Evolutionary conservation across 192 early-diverging fungal genomes (phyloP).

Genomic region (Polychytrium aggregatum): DNA sequence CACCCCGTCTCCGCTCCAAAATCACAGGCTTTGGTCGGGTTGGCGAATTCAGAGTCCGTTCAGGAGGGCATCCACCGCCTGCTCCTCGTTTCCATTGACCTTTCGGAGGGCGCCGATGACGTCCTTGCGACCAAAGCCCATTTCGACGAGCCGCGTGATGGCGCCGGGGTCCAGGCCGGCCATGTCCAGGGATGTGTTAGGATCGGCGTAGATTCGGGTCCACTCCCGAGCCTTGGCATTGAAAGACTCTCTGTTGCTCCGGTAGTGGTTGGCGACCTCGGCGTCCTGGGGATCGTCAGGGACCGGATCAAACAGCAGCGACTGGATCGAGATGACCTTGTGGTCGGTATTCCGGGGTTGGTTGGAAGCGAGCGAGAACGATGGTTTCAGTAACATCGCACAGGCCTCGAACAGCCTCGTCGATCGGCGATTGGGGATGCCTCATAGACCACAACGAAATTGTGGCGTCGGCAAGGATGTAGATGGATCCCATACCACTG

Average conservation of each 20-base stretch:
- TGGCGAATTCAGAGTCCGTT: too few species aligned
- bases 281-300: conserved; percentile 44
- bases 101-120: conserved; percentile 26
- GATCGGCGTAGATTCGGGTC: conserved; percentile 28
- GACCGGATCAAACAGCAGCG: conserved; percentile 36
- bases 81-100: conserved; percentile 23
- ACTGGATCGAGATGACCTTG: conserved; percentile 39
- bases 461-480: too few species aligned
- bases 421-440: too few species aligned
- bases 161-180: conserved; percentile 26
- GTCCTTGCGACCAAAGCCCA: conserved; percentile 39
- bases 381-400: too few species aligned
- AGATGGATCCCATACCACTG: conserved; percentile 26
- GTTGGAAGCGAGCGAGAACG: too few species aligned
- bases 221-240: conserved; percentile 35
- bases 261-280: conserved; percentile 37
- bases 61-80: conserved; percentile 35
- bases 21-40: too few species aligned
- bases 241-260: conserved; percentile 26
- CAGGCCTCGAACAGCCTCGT: too few species aligned
- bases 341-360: too few species aligned
- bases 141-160: conserved; percentile 29
- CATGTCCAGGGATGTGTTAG: conserved; percentile 5
- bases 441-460: too few species aligned
- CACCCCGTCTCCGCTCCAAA: too few species aligned